phyloP scores from a whole-genome alignment of 1,284 basidiomycete species.

The Trametes pubescens region DNA sequence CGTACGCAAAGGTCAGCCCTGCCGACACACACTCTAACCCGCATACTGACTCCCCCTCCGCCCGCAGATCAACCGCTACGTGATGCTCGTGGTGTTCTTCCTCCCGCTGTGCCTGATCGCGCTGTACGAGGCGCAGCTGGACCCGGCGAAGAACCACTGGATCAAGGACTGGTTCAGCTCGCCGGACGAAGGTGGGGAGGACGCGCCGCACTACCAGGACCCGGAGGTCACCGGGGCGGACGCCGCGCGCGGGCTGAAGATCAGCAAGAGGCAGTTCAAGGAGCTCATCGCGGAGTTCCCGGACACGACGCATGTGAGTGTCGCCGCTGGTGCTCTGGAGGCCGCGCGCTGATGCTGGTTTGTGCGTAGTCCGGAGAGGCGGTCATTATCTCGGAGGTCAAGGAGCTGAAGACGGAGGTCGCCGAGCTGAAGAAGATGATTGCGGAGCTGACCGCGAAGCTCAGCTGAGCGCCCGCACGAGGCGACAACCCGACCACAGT shows the following conservation, averaged over 20 bases:
- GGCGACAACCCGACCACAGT: not conserved
- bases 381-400: conserved; percentile 72
- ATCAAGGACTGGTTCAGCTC: conserved; percentile 72
- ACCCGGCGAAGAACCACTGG: conserved; percentile 63
- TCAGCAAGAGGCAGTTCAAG: conserved; percentile 78
- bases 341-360: too few relatives aligned
- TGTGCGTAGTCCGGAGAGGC: conserved; percentile 74
- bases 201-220: conserved; percentile 62
- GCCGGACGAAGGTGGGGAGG: conserved; percentile 72
- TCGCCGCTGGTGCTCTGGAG: conserved; percentile 3
- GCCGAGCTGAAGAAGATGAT: conserved; percentile 62
- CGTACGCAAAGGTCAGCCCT: conserved; percentile 63
- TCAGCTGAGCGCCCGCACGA: conserved; percentile 6
- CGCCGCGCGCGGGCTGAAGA: conserved; percentile 62
- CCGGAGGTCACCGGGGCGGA: conserved; percentile 71
- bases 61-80: conserved; percentile 71
- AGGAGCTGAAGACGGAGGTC: conserved; percentile 64
- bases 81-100: conserved; percentile 85
- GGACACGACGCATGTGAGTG: conserved; percentile 71
- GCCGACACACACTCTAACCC: not conserved
- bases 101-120: conserved; percentile 80
- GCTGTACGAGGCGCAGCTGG: conserved; percentile 73
- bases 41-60: not conserved
- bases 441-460: conserved; percentile 39
- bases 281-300: conserved; percentile 84